A percentile compares a stretch with the other conserved stretches of the same genome.
Evolutionary conservation across 1,139 yeast genomes (phyloP).

Genomic region (Hemisphaericaspora xylofermentans): DNA sequence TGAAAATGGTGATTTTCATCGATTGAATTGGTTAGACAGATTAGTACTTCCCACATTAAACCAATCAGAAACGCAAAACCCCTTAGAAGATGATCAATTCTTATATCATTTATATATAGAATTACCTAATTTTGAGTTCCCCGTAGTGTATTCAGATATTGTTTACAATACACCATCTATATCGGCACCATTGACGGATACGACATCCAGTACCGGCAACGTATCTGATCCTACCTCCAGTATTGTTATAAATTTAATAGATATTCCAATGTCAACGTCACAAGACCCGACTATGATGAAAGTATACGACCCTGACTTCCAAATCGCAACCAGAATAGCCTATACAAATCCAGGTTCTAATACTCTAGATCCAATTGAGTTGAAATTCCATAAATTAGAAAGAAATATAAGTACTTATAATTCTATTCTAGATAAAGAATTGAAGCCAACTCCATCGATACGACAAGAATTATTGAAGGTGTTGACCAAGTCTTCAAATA

Average conservation of each 20-base stretch:
- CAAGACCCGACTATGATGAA: slow-evolving; percentile 15
- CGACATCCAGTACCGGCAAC: slow-evolving; percentile 4
- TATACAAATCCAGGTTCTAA: slow-evolving; percentile 18
- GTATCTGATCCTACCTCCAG: slow-evolving; percentile 18
- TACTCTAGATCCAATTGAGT: slow-evolving; percentile 73
- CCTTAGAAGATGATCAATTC: slow-evolving; percentile 5
- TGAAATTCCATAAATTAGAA: slow-evolving; percentile 79
- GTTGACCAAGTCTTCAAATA: slow-evolving; percentile 77
- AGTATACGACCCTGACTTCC: slow-evolving; percentile 44
- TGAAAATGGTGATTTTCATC: slow-evolving; percentile 64
- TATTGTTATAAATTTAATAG: slow-evolving; percentile 35
- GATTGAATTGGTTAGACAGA: slow-evolving; percentile 75
- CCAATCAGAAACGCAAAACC: slow-evolving; percentile 19
- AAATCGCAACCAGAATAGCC: slow-evolving; percentile 13
- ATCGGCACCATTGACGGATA: slow-evolving; percentile 3
- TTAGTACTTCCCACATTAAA: slow-evolving; percentile 53
- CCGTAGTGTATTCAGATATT: slow-evolving; percentile 74
- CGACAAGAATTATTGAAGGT: slow-evolving; percentile 72
- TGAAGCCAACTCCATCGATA: slow-evolving; percentile 84
- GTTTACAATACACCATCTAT: slow-evolving; percentile 22
- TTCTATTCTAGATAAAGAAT: slow-evolving; percentile 74
- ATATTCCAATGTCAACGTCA: slow-evolving; percentile 27
- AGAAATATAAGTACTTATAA: slow-evolving; percentile 68
- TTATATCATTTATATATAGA: slow-evolving; percentile 60
- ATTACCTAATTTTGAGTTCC: slow-evolving; percentile 73